Conservation (phyloP, 139 green algal genomes). For the Penium margaritaceum region DNA sequence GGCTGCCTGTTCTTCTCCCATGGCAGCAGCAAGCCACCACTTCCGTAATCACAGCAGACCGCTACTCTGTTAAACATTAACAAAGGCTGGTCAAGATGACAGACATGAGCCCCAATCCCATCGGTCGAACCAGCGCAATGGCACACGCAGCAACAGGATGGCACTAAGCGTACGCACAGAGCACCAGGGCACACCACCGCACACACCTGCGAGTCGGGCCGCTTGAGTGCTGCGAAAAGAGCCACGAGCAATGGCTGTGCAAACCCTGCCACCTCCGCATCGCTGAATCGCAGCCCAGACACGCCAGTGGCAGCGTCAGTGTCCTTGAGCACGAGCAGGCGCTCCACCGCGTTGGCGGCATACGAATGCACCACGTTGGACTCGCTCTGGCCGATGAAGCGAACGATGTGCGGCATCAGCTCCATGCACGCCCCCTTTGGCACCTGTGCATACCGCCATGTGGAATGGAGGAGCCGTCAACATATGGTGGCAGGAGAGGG, state of each 20-base stretch:
- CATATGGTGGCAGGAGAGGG: too few relatives aligned
- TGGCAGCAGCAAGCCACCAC: neutral
- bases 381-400: constrained; percentile 59
- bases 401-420: constrained; percentile 62
- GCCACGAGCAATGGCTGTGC: constrained; percentile 63
- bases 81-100: neutral
- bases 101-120: neutral
- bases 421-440: constrained; percentile 60
- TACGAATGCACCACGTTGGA: constrained; percentile 94
- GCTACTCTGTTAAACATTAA: neutral
- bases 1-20: neutral
- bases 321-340: constrained; percentile 64
- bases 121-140: neutral
- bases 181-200: too few relatives aligned
- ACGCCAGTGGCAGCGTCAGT: too few relatives aligned
- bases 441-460: too few relatives aligned
- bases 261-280: constrained; percentile 61
- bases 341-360: constrained; percentile 82
- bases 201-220: constrained; percentile 62
- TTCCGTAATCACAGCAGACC: neutral
- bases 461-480: too few relatives aligned
- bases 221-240: constrained; percentile 78
- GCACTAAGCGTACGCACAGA: neutral
- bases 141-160: neutral
- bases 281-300: constrained; percentile 52